Evolutionary conservation across 2,329 filamentous ascomycete genomes (phyloP).

Genomic region (Sphaerostilbella broomeana): DNA sequence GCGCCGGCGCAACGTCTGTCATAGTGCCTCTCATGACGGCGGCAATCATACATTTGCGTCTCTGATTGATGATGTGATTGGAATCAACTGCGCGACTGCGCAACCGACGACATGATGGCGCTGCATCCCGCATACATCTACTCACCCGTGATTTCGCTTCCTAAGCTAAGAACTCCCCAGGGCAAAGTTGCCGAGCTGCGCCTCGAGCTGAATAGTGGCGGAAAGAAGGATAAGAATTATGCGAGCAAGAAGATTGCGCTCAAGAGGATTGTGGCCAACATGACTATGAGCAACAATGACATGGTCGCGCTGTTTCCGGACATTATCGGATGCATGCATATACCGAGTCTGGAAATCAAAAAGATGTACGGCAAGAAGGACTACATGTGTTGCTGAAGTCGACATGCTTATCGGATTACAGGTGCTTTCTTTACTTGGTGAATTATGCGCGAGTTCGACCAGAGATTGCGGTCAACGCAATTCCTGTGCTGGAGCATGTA

Average conservation of each 20-base stretch:
- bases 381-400: background rate
- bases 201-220: conserved; percentile 84
- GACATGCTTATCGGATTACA: conserved; percentile 32
- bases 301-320: conserved; percentile 97
- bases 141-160: conserved; percentile 37
- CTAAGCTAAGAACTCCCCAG: conserved; percentile 59
- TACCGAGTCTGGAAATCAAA: conserved; percentile 94
- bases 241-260: conserved; percentile 92
- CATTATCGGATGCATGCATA: conserved; percentile 90
- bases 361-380: conserved; percentile 68
- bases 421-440: conserved; percentile 96
- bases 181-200: conserved; percentile 98
- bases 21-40: too few relatives aligned
- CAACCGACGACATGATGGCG: conserved; percentile 19
- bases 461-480: conserved; percentile 86
- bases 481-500: conserved; percentile 79
- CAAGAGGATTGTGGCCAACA: conserved; percentile 99
- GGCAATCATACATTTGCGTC: too few relatives aligned
- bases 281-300: conserved; percentile 99
- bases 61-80: conserved; percentile 5
- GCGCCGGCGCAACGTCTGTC: too few relatives aligned
- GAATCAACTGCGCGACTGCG: conserved; percentile 3
- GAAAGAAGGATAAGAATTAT: conserved; percentile 98
- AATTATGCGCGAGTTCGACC: conserved; percentile 95
- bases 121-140: conserved; percentile 47